phyloP scores from a whole-genome alignment of 2,329 filamentous ascomycete genomes.

The Aspergillus transmontanensis region DNA sequence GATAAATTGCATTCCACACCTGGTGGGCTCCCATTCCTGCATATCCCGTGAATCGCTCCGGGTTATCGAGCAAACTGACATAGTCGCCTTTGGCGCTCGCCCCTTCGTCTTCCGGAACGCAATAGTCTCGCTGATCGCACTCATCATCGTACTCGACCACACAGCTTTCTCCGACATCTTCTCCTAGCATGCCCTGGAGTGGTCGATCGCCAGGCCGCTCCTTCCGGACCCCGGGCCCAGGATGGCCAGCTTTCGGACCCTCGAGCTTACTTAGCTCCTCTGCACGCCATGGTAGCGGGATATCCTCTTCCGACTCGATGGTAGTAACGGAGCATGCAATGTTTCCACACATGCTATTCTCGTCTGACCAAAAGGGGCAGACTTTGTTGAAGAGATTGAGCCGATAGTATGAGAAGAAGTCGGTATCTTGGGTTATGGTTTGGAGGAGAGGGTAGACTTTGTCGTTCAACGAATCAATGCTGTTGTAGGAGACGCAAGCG shows the following conservation, averaged over 20 bases:
- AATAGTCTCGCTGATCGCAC: slow-evolving; percentile 95
- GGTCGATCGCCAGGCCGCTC: slow-evolving; percentile 71
- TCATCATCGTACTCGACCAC: slow-evolving; percentile 97
- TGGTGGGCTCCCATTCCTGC: slow-evolving; percentile 79
- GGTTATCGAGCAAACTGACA: slow-evolving; percentile 89
- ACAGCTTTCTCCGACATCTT: slow-evolving; percentile 89
- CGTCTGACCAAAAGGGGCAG: slow-evolving; percentile 96
- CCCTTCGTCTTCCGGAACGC: slow-evolving; percentile 91
- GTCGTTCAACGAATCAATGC: slow-evolving; percentile 81
- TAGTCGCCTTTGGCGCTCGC: slow-evolving; percentile 88
- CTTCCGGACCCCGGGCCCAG: slow-evolving; percentile 71
- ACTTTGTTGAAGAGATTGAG: slow-evolving; percentile 91
- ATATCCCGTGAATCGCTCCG: slow-evolving; percentile 94
- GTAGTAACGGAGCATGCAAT: slow-evolving; percentile 95
- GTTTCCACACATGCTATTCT: slow-evolving; percentile 93
- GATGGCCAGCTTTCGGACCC: slow-evolving; percentile 88
- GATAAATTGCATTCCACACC: slow-evolving; percentile 96
- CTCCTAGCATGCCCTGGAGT: slow-evolving; percentile 79
- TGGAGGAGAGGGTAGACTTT: slow-evolving; percentile 75
- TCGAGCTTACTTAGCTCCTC: slow-evolving; percentile 90
- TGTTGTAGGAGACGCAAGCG: slow-evolving; percentile 90
- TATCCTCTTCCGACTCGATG: slow-evolving; percentile 91
- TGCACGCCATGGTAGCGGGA: slow-evolving; percentile 87
- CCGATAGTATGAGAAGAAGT: slow-evolving; percentile 98
- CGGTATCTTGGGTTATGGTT: slow-evolving; percentile 80